Evolutionary conservation across 2,329 filamentous ascomycete species (phyloP).

Genomic region (Exophiala phaeomuriformis): DNA sequence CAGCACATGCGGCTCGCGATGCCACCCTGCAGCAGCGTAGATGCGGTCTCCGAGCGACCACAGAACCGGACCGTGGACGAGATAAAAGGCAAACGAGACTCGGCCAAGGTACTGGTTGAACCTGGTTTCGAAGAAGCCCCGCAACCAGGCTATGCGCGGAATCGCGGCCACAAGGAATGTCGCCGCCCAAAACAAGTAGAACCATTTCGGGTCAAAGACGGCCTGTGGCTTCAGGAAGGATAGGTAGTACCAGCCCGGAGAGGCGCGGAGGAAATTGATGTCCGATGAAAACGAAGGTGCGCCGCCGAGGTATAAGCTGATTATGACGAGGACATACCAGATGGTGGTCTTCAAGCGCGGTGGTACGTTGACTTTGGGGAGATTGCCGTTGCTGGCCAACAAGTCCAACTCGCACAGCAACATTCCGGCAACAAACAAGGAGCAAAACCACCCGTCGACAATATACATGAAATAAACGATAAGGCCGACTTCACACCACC

Average conservation of each 20-base stretch:
- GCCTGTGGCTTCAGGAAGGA: slow-evolving; percentile 53
- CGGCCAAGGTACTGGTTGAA: slow-evolving; percentile 42
- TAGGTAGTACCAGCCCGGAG: slow-evolving; percentile 22
- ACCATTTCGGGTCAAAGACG: slow-evolving; percentile 61
- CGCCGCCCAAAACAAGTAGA: slow-evolving; percentile 58
- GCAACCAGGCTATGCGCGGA: slow-evolving; percentile 53
- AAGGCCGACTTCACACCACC: slow-evolving; percentile 48
- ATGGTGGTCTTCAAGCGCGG: slow-evolving; percentile 46
- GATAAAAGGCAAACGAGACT: slow-evolving; percentile 43
- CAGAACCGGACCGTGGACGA: slow-evolving; percentile 41
- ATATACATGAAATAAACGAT: slow-evolving; percentile 62
- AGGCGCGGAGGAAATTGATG: slow-evolving; percentile 16
- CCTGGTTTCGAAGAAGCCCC: slow-evolving; percentile 38
- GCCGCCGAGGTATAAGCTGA: slow-evolving; percentile 53
- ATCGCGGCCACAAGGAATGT: slow-evolving; percentile 50
- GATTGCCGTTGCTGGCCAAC: slow-evolving; percentile 43
- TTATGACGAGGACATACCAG: slow-evolving; percentile 46
- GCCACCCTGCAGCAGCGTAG: slow-evolving; percentile 55
- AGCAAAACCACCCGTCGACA: slow-evolving; percentile 56
- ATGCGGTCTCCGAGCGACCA: slow-evolving; percentile 55
- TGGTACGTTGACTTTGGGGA: too few species aligned
- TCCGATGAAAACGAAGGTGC: slow-evolving; percentile 50
- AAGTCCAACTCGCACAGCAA: slow-evolving; percentile 56
- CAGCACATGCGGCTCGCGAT: slow-evolving; percentile 43
- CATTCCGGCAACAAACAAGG: slow-evolving; percentile 56